Conservation (phyloP, 2,329 filamentous ascomycete species). For the Kalmusia sp. region DNA sequence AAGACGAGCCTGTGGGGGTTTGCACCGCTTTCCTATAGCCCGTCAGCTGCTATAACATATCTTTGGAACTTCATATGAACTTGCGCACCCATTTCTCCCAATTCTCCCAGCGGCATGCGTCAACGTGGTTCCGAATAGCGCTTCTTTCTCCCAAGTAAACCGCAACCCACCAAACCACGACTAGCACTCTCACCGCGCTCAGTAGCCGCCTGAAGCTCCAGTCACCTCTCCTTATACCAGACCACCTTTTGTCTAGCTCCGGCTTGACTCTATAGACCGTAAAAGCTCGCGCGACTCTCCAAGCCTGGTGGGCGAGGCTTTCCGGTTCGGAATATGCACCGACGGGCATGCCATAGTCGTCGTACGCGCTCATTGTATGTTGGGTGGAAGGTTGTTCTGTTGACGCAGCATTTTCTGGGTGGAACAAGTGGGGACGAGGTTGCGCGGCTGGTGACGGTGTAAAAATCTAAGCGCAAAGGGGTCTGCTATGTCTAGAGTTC, state of each 20-base stretch:
- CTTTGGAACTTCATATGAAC: neutral
- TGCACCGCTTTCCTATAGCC: slow-evolving; percentile 72
- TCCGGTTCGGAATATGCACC: slow-evolving; percentile 46
- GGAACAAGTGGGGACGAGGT: slow-evolving; percentile 12
- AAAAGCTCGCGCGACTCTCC: slow-evolving; percentile 38
- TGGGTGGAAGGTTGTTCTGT: slow-evolving; percentile 12
- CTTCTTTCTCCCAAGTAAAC: slow-evolving; percentile 86
- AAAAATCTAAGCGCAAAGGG: slow-evolving; percentile 26
- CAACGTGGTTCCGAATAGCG: slow-evolving; percentile 74
- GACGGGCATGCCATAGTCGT: slow-evolving; percentile 48
- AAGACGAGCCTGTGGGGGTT: slow-evolving; percentile 84
- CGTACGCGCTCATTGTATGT: slow-evolving; percentile 45
- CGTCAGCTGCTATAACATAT: slow-evolving; percentile 19
- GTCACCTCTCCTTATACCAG: slow-evolving; percentile 19
- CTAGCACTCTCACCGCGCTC: slow-evolving; percentile 58
- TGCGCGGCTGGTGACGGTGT: slow-evolving; percentile 16
- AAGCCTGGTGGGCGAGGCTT: slow-evolving; percentile 39
- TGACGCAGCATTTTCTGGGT: slow-evolving; percentile 38
- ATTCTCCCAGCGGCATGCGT: slow-evolving; percentile 77
- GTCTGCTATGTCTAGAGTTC: no score
- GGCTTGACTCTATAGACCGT: slow-evolving; percentile 38
- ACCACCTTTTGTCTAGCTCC: slow-evolving; percentile 19
- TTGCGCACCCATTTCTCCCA: slow-evolving; percentile 90
- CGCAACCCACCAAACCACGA: slow-evolving; percentile 76
- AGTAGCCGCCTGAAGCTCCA: slow-evolving; percentile 35